phyloP scores from a whole-genome alignment of 2,329 filamentous ascomycete species.

The Pochonia chlamydosporia region DNA sequence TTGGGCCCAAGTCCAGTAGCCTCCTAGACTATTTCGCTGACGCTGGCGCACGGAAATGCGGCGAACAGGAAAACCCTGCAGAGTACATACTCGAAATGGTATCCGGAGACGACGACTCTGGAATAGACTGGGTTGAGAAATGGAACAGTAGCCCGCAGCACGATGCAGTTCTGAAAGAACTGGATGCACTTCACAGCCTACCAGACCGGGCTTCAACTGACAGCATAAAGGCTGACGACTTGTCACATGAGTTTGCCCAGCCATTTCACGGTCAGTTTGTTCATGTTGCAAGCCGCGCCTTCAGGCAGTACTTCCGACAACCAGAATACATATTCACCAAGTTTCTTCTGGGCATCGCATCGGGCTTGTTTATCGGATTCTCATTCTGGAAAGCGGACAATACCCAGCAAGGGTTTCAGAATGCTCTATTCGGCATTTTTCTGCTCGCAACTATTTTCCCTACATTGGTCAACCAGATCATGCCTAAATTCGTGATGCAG shows the following conservation, averaged over 20 bases:
- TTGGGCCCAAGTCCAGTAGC: conserved; percentile 52
- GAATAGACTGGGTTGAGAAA: conserved; percentile 59
- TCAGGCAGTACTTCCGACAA: conserved; percentile 79
- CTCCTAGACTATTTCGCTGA: conserved; percentile 59
- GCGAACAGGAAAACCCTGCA: conserved; percentile 61
- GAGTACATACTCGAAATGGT: conserved; percentile 67
- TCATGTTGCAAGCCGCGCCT: conserved; percentile 62
- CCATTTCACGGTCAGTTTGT: conserved; percentile 61
- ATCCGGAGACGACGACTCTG: conserved; percentile 31
- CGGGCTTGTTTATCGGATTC: conserved; percentile 60
- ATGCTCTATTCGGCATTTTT: conserved; percentile 67
- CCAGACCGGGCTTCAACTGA: conserved; percentile 22
- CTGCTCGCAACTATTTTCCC: conserved; percentile 67
- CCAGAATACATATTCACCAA: conserved; percentile 76
- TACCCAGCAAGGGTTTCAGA: conserved; percentile 60
- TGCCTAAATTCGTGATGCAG: conserved; percentile 65
- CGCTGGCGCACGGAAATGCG: conserved; percentile 56
- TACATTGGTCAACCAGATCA: conserved; percentile 48
- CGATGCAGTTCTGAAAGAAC: conserved; percentile 49
- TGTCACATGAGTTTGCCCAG: conserved; percentile 79
- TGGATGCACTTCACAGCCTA: conserved; percentile 45
- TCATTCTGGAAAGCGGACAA: conserved; percentile 58
- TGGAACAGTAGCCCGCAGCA: conserved; percentile 54
- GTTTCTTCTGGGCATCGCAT: conserved; percentile 60
- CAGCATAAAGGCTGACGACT: conserved; percentile 43